These are phyloP conservation scores for Lithocarpus polystachyus DNA, from an alignment of 306 rosid genomes.

Conservation along the genomic window DNA sequence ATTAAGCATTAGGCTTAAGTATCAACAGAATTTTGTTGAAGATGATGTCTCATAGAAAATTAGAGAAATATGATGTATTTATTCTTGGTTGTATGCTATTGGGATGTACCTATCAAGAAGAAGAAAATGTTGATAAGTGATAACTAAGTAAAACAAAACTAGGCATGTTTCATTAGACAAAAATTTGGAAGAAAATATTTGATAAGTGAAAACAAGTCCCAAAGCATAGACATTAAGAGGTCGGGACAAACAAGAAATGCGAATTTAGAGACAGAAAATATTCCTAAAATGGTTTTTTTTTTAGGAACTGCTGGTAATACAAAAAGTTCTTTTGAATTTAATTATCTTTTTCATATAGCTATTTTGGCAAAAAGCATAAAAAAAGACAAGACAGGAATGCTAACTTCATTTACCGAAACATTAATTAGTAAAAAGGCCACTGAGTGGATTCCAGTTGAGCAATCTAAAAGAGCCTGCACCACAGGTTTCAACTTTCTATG, in stretches of 20 bases:
- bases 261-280: background rate
- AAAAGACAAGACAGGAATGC: background rate
- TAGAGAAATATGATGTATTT: background rate
- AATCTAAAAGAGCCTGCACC: background rate
- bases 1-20: background rate
- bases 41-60: background rate
- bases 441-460: background rate
- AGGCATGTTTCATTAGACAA: background rate
- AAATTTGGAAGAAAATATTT: background rate
- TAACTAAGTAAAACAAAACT: background rate
- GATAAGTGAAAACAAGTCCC: background rate
- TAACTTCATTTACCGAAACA: conserved; percentile 12
- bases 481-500: background rate
- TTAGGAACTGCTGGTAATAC: background rate
- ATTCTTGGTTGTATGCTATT: background rate
- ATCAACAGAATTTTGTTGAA: background rate
- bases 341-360: background rate
- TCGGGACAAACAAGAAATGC: background rate
- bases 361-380: background rate
- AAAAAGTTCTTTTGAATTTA: background rate
- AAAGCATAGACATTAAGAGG: background rate
- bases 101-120: background rate
- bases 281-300: background rate
- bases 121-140: background rate
- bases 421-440: conserved; percentile 5